phyloP scores from a whole-genome alignment of 768 basidiomycete genomes.

The Suillus alpinus region DNA sequence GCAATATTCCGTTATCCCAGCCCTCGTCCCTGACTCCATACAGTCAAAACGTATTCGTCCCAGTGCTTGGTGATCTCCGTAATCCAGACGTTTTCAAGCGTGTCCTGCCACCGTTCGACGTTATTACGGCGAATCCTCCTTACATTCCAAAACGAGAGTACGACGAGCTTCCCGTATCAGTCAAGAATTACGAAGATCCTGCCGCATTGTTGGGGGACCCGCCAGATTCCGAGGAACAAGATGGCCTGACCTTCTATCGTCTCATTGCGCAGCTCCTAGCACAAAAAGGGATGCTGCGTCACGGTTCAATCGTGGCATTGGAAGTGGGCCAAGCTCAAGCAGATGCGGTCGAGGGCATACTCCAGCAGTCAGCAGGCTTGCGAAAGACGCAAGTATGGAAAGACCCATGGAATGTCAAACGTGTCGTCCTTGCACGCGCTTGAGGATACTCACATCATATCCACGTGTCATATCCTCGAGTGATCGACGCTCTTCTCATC shows the following conservation, averaged over 20 bases:
- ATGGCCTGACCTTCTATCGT: slow-evolving; percentile 71
- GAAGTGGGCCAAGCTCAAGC: slow-evolving; percentile 82
- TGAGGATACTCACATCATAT: slow-evolving; percentile 19
- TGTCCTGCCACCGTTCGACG: slow-evolving; percentile 57
- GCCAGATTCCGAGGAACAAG: slow-evolving; percentile 28
- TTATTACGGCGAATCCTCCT: slow-evolving; percentile 83
- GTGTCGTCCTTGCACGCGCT: slow-evolving; percentile 62
- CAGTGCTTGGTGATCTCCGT: slow-evolving; percentile 46
- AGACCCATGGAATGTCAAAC: slow-evolving; percentile 76
- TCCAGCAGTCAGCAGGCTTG: slow-evolving; percentile 47
- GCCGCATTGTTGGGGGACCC: slow-evolving; percentile 78
- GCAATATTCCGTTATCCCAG: slow-evolving; percentile 14
- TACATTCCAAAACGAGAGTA: slow-evolving; percentile 77
- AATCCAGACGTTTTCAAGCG: slow-evolving; percentile 18
- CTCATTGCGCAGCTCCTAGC: slow-evolving; percentile 64
- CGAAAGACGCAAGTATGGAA: slow-evolving; percentile 62
- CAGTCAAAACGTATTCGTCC: slow-evolving; percentile 30
- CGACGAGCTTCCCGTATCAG: slow-evolving; percentile 59
- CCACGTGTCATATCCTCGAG: neutral
- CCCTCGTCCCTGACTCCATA: neutral
- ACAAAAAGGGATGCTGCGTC: slow-evolving; percentile 47
- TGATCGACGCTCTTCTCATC: neutral
- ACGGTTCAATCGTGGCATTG: slow-evolving; percentile 60
- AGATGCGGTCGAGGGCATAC: slow-evolving; percentile 53
- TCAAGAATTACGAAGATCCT: slow-evolving; percentile 77